phyloP scores from a whole-genome alignment of 495 filamentous ascomycete species.

The Aspergillus saccharolyticus region DNA sequence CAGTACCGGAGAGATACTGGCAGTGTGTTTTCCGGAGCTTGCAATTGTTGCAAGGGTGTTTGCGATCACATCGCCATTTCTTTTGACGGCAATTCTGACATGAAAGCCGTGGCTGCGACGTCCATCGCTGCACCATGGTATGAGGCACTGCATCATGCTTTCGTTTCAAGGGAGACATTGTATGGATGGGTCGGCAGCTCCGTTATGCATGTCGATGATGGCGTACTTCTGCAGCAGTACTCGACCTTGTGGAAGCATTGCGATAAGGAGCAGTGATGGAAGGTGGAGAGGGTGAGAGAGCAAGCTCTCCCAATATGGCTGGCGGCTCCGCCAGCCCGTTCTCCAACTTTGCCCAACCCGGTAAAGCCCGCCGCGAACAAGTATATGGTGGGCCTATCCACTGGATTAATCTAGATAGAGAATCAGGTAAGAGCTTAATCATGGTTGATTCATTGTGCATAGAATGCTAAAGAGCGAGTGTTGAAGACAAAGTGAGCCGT shows the following conservation, averaged over 20 bases:
- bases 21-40: neutral
- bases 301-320: neutral
- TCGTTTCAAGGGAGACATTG: neutral
- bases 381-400: too few relatives aligned
- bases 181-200: neutral
- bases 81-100: neutral
- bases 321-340: neutral
- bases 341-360: neutral
- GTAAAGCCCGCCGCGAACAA: neutral
- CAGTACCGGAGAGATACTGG: neutral
- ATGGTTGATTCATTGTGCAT: too few relatives aligned
- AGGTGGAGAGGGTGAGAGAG: neutral
- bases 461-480: too few relatives aligned
- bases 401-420: too few relatives aligned
- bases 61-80: constrained; percentile 1
- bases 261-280: neutral
- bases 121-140: constrained; percentile 1
- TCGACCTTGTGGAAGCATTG: neutral
- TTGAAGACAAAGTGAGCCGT: too few relatives aligned
- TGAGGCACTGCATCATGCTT: neutral
- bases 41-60: neutral
- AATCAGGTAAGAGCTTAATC: too few relatives aligned
- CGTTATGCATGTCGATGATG: neutral
- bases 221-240: neutral
- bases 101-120: neutral